A percentile compares a stretch with the other conserved stretches of the same genome.
Conservation (phyloP, 305 asterid species). For the Andrographis paniculata region DNA sequence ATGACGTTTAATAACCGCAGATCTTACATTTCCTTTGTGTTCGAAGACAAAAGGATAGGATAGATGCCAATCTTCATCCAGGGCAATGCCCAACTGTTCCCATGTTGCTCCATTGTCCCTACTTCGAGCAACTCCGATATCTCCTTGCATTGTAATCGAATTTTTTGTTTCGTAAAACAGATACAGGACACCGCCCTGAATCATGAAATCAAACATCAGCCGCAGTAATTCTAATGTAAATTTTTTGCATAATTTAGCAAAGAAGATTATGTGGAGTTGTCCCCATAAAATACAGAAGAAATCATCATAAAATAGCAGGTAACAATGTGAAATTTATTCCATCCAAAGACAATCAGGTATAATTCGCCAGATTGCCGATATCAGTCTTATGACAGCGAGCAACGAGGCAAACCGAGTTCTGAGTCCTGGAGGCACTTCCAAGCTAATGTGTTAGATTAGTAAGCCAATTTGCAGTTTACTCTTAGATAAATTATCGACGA, state of each 20-base stretch:
- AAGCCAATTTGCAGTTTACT: too few species aligned
- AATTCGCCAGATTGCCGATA: too few species aligned
- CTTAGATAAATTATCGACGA: too few species aligned
- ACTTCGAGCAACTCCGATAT: conserved; percentile 89
- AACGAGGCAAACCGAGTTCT: too few species aligned
- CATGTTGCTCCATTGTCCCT: conserved; percentile 81
- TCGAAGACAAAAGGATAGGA: conserved; percentile 92
- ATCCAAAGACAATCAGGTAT: too few species aligned
- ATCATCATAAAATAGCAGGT: too few species aligned
- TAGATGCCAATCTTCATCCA: conserved; percentile 98
- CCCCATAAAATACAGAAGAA: not conserved
- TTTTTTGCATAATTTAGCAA: too few species aligned
- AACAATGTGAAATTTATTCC: too few species aligned
- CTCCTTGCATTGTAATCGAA: conserved; percentile 87
- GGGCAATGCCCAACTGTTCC: conserved; percentile 87
- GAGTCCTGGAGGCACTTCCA: too few species aligned
- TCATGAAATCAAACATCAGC: conserved; percentile 20
- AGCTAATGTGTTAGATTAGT: too few species aligned
- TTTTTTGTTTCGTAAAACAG: conserved; percentile 84
- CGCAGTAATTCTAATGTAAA: not conserved
- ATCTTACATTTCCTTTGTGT: conserved; percentile 68
- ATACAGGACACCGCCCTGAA: conserved; percentile 69
- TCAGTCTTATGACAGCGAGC: too few species aligned
- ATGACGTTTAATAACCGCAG: conserved; percentile 1
- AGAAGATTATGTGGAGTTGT: too few species aligned